Conservation (phyloP, 2,329 filamentous ascomycete genomes). For the Lasiodiplodia gonubiensis region DNA sequence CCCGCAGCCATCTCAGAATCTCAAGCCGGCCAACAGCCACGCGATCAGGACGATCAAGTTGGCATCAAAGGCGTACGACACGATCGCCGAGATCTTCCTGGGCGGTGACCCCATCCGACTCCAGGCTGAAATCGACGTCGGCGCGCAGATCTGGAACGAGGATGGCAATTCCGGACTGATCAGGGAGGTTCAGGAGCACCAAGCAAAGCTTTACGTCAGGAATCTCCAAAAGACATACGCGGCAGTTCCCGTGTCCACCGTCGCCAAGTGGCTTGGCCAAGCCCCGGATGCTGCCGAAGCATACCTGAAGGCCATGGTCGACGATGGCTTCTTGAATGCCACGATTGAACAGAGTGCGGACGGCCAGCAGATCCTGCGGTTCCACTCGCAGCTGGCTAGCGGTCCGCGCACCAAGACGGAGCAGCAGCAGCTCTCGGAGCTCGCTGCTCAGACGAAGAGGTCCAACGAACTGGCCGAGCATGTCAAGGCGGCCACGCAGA, state of each 20-base stretch:
- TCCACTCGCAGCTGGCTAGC: conserved; percentile 50
- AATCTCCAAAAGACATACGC: conserved; percentile 75
- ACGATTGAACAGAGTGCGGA: conserved; percentile 53
- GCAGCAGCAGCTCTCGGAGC: conserved; percentile 48
- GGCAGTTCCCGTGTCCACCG: conserved; percentile 62
- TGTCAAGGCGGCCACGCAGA: conserved; percentile 61
- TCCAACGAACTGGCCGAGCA: conserved; percentile 58
- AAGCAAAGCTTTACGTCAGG: conserved; percentile 76
- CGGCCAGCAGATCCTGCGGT: conserved; percentile 58
- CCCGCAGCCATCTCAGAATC: conserved; percentile 55
- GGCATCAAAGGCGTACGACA: conserved; percentile 72
- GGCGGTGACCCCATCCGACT: conserved; percentile 64
- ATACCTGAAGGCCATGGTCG: conserved; percentile 61
- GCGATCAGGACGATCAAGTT: conserved; percentile 63
- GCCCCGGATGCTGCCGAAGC: conserved; percentile 58
- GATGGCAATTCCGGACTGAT: conserved; percentile 79
- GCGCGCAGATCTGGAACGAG: conserved; percentile 65
- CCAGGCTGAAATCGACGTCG: conserved; percentile 66
- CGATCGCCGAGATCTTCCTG: conserved; percentile 72
- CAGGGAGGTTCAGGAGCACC: conserved; percentile 69
- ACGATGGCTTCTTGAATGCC: conserved; percentile 57
- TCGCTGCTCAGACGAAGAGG: conserved; percentile 57
- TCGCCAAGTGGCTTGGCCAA: conserved; percentile 58
- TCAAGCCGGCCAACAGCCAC: conserved; percentile 60
- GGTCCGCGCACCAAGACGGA: conserved; percentile 47